phyloP scores from a whole-genome alignment of 495 filamentous ascomycete genomes.

The Aspergillus avenaceus region DNA sequence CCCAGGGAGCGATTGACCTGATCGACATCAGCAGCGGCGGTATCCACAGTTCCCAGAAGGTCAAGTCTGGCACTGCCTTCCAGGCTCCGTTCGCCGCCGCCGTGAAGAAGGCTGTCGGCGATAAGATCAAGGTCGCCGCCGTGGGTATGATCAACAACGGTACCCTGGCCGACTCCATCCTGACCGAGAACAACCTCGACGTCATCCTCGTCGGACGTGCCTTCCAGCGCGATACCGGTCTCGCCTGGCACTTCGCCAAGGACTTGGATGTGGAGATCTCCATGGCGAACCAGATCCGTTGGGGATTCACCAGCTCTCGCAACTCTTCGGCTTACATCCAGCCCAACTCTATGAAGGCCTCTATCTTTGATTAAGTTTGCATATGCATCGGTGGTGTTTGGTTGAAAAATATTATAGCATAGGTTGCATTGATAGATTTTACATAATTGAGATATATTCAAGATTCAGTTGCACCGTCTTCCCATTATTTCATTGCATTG shows the following conservation, averaged over 20 bases:
- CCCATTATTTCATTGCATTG: too few species aligned
- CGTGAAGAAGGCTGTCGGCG: constrained; percentile 56
- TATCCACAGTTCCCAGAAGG: constrained; percentile 43
- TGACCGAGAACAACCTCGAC: constrained; percentile 56
- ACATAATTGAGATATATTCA: too few species aligned
- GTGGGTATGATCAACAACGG: constrained; percentile 62
- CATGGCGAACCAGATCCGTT: constrained; percentile 64
- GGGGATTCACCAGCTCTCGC: constrained; percentile 45
- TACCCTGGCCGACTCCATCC: constrained; percentile 46
- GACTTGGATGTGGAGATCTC: constrained; percentile 59
- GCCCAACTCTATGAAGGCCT: constrained; percentile 35
- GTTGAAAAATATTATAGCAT: too few species aligned
- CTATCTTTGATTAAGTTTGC: constrained; percentile 27
- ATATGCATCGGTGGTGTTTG: too few species aligned
- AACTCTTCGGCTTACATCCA: constrained; percentile 33
- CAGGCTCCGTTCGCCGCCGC: constrained; percentile 58
- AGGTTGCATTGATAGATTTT: too few species aligned
- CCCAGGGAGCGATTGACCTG: constrained; percentile 53
- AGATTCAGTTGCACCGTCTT: too few species aligned
- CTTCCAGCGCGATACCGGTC: constrained; percentile 66
- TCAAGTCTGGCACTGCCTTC: constrained; percentile 53
- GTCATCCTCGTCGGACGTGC: constrained; percentile 56
- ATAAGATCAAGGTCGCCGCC: constrained; percentile 50
- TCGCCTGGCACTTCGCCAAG: constrained; percentile 67
- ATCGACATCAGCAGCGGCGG: constrained; percentile 63